These are phyloP conservation scores for Ophiorrhiza pumila DNA, from an alignment of 257 asterid genomes.

Conservation along the genomic window DNA sequence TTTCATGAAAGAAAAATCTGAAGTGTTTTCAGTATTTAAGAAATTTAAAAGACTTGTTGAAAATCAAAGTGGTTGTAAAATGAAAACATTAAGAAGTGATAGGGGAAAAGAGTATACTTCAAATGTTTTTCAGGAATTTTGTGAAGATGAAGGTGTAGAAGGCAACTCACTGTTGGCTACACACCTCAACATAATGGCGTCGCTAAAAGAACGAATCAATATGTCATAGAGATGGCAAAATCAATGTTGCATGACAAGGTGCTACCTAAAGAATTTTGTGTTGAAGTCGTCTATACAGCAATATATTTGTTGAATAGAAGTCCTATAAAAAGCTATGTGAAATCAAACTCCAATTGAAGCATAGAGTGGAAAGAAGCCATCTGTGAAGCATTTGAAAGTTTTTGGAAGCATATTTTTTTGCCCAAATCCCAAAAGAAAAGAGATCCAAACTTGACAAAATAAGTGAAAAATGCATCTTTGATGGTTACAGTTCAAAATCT, in stretches of 20 bases:
- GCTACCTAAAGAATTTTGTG: not conserved
- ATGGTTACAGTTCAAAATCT: not conserved
- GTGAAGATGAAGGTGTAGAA: constrained; percentile 3
- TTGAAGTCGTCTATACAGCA: not conserved
- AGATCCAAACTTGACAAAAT: not conserved
- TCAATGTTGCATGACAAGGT: not conserved
- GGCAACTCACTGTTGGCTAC: constrained; percentile 2
- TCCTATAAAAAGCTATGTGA: not conserved
- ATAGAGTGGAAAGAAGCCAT: not conserved
- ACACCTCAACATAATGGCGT: not conserved
- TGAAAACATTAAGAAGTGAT: constrained; percentile 8
- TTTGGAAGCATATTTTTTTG: not conserved
- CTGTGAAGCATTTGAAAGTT: not conserved
- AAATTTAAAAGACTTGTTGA: constrained; percentile 1
- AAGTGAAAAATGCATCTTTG: not conserved
- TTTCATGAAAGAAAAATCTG: constrained; percentile 9
- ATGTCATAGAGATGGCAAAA: constrained; percentile 7
- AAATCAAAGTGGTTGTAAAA: not conserved
- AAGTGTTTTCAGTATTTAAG: not conserved
- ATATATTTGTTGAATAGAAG: constrained; percentile 1
- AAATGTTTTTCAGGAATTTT: not conserved
- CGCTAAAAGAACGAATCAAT: not conserved
- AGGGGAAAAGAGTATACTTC: constrained; percentile 10
- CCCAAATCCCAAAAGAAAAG: too few relatives aligned
- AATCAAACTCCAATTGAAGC: not conserved